phyloP scores from a whole-genome alignment of 2,329 filamentous ascomycete species.

The Xylaria polymorpha region DNA sequence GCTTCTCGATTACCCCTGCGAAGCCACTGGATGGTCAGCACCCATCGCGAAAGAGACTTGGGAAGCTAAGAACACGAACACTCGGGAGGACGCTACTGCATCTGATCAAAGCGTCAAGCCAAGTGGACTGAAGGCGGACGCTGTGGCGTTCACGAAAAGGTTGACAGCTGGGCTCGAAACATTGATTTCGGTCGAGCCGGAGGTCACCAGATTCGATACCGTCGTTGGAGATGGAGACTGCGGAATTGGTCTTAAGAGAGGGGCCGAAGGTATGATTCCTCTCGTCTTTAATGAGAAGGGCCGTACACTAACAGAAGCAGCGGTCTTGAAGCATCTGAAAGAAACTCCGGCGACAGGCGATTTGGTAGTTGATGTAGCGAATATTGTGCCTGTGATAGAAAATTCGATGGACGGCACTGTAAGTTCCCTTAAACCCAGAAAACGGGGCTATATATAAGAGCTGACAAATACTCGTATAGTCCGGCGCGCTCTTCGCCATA shows the following conservation, averaged over 20 bases:
- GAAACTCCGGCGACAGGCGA: conserved; percentile 62
- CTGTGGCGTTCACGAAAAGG: conserved; percentile 59
- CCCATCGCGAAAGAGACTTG: conserved; percentile 72
- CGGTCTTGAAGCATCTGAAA: conserved; percentile 63
- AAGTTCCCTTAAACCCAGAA: conserved; percentile 54
- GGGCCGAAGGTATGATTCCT: conserved; percentile 73
- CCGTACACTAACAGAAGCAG: conserved; percentile 49
- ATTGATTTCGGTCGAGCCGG: conserved; percentile 74
- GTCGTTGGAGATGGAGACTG: conserved; percentile 93
- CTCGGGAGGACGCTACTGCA: conserved; percentile 55
- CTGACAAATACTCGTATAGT: conserved; percentile 45
- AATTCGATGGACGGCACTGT: conserved; percentile 71
- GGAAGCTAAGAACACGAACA: conserved; percentile 65
- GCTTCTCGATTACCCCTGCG: conserved; percentile 75
- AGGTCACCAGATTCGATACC: conserved; percentile 79
- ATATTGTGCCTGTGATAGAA: conserved; percentile 66
- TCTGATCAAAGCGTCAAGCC: conserved; percentile 52
- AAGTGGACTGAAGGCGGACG: conserved; percentile 66
- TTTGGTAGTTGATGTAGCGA: conserved; percentile 63
- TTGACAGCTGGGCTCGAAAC: conserved; percentile 69
- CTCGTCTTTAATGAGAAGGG: not conserved
- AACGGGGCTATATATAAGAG: not conserved
- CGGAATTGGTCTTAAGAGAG: conserved; percentile 85
- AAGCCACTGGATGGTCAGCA: conserved; percentile 77
- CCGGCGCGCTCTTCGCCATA: conserved; percentile 76